Conservation (phyloP, 1,284 basidiomycete species). For the Trichosporon asahii region DNA sequence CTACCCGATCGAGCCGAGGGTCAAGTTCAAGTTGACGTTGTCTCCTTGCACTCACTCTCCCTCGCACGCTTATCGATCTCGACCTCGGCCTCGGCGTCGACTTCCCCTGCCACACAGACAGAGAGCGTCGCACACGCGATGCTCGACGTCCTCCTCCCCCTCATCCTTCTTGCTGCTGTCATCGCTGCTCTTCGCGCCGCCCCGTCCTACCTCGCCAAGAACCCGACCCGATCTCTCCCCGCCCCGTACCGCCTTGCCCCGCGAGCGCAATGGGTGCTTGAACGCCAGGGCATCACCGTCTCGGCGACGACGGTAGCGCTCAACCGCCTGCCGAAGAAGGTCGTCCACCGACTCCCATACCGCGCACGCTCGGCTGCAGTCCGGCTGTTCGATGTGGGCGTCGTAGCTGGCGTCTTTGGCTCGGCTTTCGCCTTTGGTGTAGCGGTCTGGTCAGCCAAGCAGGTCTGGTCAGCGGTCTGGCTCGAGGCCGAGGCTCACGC, state of each 20-base stretch:
- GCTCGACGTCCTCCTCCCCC: constrained; percentile 31
- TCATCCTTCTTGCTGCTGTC: constrained; percentile 24
- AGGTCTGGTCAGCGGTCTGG: constrained; percentile 38
- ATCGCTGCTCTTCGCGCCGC: constrained; percentile 22
- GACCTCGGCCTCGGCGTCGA: background rate
- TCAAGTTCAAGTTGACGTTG: background rate
- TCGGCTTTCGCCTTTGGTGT: constrained; percentile 21
- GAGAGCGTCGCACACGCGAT: constrained; percentile 16
- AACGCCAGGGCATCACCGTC: constrained; percentile 24
- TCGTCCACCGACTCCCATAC: background rate
- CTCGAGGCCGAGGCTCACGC: constrained; percentile 33
- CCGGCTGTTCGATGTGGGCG: constrained; percentile 26
- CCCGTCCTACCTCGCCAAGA: constrained; percentile 10
- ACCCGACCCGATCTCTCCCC: constrained; percentile 7
- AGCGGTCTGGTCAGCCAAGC: constrained; percentile 29
- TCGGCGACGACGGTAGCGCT: constrained; percentile 30
- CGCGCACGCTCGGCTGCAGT: background rate
- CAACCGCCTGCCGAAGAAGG: constrained; percentile 27
- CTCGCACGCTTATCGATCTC: background rate
- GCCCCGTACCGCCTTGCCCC: constrained; percentile 24
- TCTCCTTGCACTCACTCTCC: background rate
- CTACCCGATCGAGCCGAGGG: background rate
- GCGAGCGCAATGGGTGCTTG: constrained; percentile 25
- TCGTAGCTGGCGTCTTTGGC: constrained; percentile 13
- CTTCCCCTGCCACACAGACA: background rate